Evolutionary conservation across 2,329 filamentous ascomycete genomes (phyloP).

Genomic region (Sphaerulina vaccinii): DNA sequence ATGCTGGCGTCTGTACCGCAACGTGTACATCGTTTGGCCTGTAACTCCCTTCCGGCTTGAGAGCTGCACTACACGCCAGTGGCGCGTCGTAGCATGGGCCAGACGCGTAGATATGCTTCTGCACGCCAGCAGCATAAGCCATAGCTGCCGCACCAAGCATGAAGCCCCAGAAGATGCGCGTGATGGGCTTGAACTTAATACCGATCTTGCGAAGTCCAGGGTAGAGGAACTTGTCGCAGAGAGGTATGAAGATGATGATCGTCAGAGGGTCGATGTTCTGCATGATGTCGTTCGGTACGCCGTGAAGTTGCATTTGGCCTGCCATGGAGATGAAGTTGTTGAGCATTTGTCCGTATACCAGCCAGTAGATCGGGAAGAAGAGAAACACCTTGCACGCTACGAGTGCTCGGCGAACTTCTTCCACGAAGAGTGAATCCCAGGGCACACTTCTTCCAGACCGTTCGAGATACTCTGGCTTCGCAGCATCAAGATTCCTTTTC

Average conservation of each 20-base stretch:
- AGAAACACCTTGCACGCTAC: slow-evolving; percentile 67
- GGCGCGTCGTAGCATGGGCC: slow-evolving; percentile 42
- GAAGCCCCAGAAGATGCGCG: slow-evolving; percentile 53
- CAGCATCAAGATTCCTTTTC: slow-evolving; percentile 48
- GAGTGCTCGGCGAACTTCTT: slow-evolving; percentile 65
- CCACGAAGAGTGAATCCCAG: slow-evolving; percentile 77
- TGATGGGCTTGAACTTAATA: slow-evolving; percentile 48
- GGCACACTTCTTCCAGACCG: slow-evolving; percentile 64
- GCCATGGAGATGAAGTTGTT: slow-evolving; percentile 49
- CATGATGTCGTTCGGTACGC: slow-evolving; percentile 49
- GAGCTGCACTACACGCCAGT: slow-evolving; percentile 37
- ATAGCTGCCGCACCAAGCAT: slow-evolving; percentile 53
- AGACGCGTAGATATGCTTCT: slow-evolving; percentile 58
- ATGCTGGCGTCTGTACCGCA: slow-evolving; percentile 37
- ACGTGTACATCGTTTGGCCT: slow-evolving; percentile 44
- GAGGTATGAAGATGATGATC: slow-evolving; percentile 46
- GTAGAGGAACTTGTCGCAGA: slow-evolving; percentile 47
- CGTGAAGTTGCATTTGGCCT: slow-evolving; percentile 44
- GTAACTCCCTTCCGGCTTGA: slow-evolving; percentile 34
- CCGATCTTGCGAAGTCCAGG: slow-evolving; percentile 31
- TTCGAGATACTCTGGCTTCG: slow-evolving; percentile 64
- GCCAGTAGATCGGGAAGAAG: slow-evolving; percentile 54
- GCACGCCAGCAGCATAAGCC: slow-evolving; percentile 55
- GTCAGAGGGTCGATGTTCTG: slow-evolving; percentile 41
- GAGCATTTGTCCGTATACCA: slow-evolving; percentile 55